Percentiles rank a stretch among this genome's conserved stretches.
Evolutionary conservation across 768 basidiomycete genomes (phyloP).

Genomic region (Multifurca ochricompacta): DNA sequence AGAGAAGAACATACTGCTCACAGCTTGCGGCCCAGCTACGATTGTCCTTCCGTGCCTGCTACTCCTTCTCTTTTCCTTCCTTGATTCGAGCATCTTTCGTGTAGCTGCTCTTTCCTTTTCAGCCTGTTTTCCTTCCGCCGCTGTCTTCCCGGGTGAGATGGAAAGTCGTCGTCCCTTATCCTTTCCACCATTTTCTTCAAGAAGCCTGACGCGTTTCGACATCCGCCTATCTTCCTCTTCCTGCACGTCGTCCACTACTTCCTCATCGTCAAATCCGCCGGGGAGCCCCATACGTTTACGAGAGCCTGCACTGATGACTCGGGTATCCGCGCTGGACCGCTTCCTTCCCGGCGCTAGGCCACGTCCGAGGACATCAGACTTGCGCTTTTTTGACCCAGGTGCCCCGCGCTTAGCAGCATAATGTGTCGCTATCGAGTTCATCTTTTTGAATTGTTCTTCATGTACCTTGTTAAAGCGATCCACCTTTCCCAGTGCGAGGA

Average conservation of each 20-base stretch:
- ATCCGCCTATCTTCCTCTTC: conserved; percentile 33
- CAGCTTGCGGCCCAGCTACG: conserved; percentile 27
- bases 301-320: conserved; percentile 42
- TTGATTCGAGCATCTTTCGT: conserved; percentile 55
- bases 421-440: conserved; percentile 64
- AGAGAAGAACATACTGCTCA: conserved; percentile 18
- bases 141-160: conserved; percentile 24
- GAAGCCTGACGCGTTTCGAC: conserved; percentile 39
- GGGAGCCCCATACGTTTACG: conserved; percentile 40
- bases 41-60: conserved; percentile 36
- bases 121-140: conserved; percentile 24
- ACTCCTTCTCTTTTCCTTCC: conserved; percentile 61
- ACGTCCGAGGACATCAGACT: conserved; percentile 45
- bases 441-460: conserved; percentile 58
- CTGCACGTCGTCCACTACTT: conserved; percentile 31
- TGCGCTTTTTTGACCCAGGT: conserved; percentile 32
- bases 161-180: conserved; percentile 33
- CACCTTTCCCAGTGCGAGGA: conserved; percentile 2
- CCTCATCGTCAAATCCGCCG: conserved; percentile 49
- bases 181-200: conserved; percentile 28
- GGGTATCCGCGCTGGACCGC: conserved; percentile 30
- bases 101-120: conserved; percentile 50
- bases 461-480: conserved; percentile 52
- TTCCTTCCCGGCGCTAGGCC: conserved; percentile 26
- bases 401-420: conserved; percentile 37